These are phyloP conservation scores for Eutrema heterophyllum DNA, from an alignment of 345 rosid species.

Conservation along the genomic window DNA sequence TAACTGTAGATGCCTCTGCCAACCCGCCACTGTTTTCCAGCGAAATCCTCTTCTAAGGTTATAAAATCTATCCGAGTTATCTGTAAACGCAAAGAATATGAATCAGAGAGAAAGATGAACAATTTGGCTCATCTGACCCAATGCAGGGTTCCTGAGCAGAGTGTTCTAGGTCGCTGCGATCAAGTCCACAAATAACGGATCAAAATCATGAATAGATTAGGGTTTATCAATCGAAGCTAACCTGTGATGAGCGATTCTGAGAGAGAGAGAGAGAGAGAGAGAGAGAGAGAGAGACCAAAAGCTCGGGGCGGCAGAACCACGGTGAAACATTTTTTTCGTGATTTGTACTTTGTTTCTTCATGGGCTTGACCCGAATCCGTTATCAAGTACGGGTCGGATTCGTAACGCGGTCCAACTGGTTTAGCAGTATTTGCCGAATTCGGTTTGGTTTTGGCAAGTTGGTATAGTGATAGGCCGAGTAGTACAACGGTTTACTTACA, in stretches of 20 bases:
- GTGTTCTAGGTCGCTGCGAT: background rate
- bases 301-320: background rate
- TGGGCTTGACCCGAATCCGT: background rate
- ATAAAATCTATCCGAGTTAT: background rate
- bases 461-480: background rate
- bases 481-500: background rate
- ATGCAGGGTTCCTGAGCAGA: background rate
- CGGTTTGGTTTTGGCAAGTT: background rate
- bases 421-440: background rate
- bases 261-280: too few relatives aligned
- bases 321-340: background rate
- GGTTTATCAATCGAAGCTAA: conserved; percentile 3
- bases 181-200: background rate
- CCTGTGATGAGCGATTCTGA: conserved; percentile 6
- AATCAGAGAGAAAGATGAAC: background rate
- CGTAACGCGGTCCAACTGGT: background rate
- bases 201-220: background rate
- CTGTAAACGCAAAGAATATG: background rate
- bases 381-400: background rate
- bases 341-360: background rate
- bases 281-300: too few relatives aligned
- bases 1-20: conserved; percentile 65
- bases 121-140: background rate
- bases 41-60: background rate
- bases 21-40: conserved; percentile 51